phyloP scores from a whole-genome alignment of 768 basidiomycete species.

The Collybia mongolica region DNA sequence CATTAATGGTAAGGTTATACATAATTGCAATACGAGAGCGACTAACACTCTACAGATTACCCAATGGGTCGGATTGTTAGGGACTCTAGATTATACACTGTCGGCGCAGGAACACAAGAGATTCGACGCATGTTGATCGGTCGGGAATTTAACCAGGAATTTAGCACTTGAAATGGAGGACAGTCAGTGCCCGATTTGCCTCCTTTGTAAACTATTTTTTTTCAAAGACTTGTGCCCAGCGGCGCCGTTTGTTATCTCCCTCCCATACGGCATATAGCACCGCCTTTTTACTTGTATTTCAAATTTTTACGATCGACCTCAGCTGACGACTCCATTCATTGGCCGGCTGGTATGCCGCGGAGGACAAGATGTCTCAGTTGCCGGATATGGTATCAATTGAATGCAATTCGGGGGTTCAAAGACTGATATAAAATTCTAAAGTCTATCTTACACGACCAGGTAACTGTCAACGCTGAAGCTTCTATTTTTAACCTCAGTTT shows the following conservation, averaged over 20 bases:
- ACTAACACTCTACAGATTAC: conserved; percentile 58
- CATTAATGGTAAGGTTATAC: conserved; percentile 67
- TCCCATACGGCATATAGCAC: not conserved
- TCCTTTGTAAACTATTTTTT: no score
- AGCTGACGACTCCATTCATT: not conserved
- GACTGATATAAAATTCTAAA: conserved; percentile 14
- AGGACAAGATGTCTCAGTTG: conserved; percentile 20
- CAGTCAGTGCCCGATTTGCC: no score
- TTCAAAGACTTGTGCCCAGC: no score
- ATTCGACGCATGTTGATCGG: conserved; percentile 94
- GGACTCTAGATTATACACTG: conserved; percentile 86
- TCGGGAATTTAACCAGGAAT: conserved; percentile 83
- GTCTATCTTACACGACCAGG: conserved; percentile 6
- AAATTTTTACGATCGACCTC: not conserved
- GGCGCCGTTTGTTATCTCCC: no score
- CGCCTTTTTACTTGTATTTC: conserved; percentile 9
- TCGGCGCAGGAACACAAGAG: conserved; percentile 97
- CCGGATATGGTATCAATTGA: conserved; percentile 14
- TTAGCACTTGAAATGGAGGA: conserved; percentile 8
- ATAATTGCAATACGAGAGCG: not conserved
- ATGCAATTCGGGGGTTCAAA: conserved; percentile 21
- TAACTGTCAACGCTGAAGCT: conserved; percentile 2
- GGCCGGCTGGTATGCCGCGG: conserved; percentile 13
- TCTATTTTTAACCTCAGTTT: conserved; percentile 14
- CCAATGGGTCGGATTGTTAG: conserved; percentile 85